These are phyloP conservation scores for Insectozyma bohioensis DNA, from an alignment of 1,139 yeast genomes.

Conservation along the genomic window DNA sequence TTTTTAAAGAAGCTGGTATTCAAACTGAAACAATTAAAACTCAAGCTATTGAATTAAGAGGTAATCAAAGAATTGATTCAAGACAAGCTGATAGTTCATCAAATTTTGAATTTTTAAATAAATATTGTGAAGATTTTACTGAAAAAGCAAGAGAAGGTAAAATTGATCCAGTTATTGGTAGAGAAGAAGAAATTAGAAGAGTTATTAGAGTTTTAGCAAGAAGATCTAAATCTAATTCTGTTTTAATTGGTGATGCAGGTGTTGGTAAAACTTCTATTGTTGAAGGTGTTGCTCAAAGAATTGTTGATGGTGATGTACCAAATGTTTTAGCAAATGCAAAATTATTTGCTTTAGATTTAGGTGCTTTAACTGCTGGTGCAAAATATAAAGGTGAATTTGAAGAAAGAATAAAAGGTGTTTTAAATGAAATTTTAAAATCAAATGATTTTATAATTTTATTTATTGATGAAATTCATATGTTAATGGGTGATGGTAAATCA, in stretches of 20 bases:
- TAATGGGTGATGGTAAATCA: conserved; percentile 94
- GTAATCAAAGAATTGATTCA: conserved; percentile 88
- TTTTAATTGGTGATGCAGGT: conserved; percentile 98
- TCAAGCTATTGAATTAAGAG: conserved; percentile 84
- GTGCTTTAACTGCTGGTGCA: conserved; percentile 97
- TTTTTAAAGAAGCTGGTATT: conserved; percentile 74
- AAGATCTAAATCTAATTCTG: conserved; percentile 94
- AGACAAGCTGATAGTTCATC: conserved; percentile 91
- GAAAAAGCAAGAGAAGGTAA: conserved; percentile 92
- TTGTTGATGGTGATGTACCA: conserved; percentile 94
- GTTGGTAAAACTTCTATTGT: conserved; percentile 98
- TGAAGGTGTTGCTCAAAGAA: conserved; percentile 98
- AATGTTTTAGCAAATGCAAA: conserved; percentile 76
- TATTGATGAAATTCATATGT: conserved; percentile 97
- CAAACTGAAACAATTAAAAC: conserved; percentile 71
- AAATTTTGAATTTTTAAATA: conserved; percentile 76
- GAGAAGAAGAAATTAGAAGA: conserved; percentile 96
- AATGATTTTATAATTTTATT: conserved; percentile 83
- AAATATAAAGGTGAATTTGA: conserved; percentile 98
- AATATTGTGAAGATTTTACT: conserved; percentile 92
- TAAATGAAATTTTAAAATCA: conserved; percentile 89
- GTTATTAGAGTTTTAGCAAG: conserved; percentile 92
- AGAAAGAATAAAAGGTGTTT: conserved; percentile 94
- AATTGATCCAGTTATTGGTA: conserved; percentile 96
- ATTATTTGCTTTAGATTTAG: conserved; percentile 85